Evolutionary conservation across 1,284 basidiomycete species (phyloP).

Genomic region (Cutaneotrichosporon daszewskae): DNA sequence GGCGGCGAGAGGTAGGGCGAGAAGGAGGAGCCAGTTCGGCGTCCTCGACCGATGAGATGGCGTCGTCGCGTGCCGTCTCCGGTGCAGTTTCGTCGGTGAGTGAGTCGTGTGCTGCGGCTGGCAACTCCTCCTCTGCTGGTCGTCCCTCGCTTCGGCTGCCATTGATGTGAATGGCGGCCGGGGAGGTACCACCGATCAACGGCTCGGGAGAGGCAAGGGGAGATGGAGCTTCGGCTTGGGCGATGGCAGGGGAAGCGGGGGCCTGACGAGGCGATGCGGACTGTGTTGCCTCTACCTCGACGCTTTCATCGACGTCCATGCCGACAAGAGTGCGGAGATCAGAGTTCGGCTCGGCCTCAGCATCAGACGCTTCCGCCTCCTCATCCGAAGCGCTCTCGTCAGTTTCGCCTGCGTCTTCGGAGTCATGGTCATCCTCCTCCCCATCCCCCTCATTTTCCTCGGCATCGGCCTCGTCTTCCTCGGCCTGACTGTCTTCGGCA

Average conservation of each 20-base stretch:
- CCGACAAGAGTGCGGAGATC: not conserved
- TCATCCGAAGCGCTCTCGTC: not conserved
- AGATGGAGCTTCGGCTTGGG: no score
- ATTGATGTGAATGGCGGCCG: no score
- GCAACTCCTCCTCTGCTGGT: no score
- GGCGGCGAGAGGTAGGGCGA: constrained; percentile 19
- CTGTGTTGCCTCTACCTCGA: not conserved
- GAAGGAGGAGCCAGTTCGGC: constrained; percentile 1
- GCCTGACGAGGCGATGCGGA: no score
- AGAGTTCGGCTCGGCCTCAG: not conserved
- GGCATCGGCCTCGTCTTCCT: constrained; percentile 17
- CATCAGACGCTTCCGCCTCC: not conserved
- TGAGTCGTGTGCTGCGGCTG: no score
- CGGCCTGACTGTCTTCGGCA: constrained; percentile 39
- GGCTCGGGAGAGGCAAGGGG: no score
- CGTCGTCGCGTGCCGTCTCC: no score
- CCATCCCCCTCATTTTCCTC: constrained; percentile 8
- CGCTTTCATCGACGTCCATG: not conserved
- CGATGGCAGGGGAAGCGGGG: no score
- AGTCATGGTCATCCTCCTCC: not conserved
- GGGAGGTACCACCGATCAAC: no score
- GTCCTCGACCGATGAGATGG: no score
- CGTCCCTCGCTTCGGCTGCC: no score
- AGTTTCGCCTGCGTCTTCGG: not conserved
- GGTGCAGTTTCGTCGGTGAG: no score